Evolutionary conservation across 2,329 filamentous ascomycete genomes (phyloP).

Genomic region (Corinectria fuckeliana): DNA sequence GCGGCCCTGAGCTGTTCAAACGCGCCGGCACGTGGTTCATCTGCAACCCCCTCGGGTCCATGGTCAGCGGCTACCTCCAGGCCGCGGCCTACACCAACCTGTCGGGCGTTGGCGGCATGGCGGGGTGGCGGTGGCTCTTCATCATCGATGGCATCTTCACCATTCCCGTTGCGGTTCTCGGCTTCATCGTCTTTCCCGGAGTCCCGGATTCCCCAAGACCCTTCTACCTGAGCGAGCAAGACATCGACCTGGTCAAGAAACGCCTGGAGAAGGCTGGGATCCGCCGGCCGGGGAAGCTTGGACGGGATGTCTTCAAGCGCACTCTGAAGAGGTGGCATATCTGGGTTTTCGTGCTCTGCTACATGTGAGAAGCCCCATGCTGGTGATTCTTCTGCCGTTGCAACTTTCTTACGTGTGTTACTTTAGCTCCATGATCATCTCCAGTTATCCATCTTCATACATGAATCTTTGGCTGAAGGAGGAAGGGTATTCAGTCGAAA

Average conservation of each 20-base stretch:
- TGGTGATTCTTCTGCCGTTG: slow-evolving; percentile 1
- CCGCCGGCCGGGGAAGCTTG: slow-evolving; percentile 10
- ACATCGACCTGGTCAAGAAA: slow-evolving; percentile 10
- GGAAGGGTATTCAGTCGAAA: slow-evolving; percentile 30
- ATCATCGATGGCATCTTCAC: slow-evolving; percentile 18
- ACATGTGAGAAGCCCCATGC: slow-evolving; percentile 22
- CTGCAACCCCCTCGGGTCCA: slow-evolving; percentile 27
- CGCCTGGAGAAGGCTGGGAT: slow-evolving; percentile 8
- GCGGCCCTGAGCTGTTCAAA: slow-evolving; percentile 14
- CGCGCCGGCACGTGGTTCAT: slow-evolving; percentile 18
- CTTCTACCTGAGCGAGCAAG: neutral
- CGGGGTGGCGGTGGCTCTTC: slow-evolving; percentile 51
- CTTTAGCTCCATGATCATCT: slow-evolving; percentile 27
- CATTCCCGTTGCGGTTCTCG: slow-evolving; percentile 10
- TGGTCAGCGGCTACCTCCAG: slow-evolving; percentile 38
- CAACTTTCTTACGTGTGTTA: slow-evolving; percentile 27
- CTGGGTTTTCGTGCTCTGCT: slow-evolving; percentile 29
- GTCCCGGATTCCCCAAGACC: slow-evolving; percentile 11
- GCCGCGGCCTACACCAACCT: slow-evolving; percentile 47
- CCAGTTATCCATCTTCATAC: slow-evolving; percentile 36
- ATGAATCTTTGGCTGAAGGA: slow-evolving; percentile 39
- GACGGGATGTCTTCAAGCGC: neutral
- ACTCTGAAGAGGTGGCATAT: neutral
- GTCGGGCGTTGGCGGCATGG: slow-evolving; percentile 49
- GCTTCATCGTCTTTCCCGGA: slow-evolving; percentile 16